These are phyloP conservation scores for Blastobotrys terrestris DNA, from an alignment of 805 yeast species.

Conservation along the genomic window DNA sequence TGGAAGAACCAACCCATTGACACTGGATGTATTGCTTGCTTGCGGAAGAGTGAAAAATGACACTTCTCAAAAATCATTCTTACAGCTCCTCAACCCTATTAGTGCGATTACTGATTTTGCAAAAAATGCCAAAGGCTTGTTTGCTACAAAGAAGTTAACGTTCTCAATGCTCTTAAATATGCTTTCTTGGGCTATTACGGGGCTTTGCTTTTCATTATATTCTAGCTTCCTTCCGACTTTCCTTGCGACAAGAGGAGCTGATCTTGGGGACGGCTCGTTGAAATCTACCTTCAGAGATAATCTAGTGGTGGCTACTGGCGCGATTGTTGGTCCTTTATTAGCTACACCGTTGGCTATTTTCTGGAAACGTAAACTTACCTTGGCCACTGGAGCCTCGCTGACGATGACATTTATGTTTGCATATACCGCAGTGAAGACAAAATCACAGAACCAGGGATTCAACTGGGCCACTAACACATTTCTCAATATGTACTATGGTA, in stretches of 20 bases:
- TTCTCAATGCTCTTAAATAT: slow-evolving; percentile 1
- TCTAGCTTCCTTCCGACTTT: slow-evolving; percentile 48
- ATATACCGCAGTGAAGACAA: slow-evolving; percentile 53
- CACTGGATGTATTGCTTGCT: slow-evolving; percentile 41
- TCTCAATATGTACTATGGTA: slow-evolving; percentile 47
- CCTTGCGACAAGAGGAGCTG: slow-evolving; percentile 44
- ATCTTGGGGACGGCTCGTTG: slow-evolving; percentile 21
- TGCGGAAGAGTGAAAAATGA: slow-evolving; percentile 34
- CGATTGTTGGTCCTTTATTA: slow-evolving; percentile 46
- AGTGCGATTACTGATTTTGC: slow-evolving; percentile 23
- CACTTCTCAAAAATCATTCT: slow-evolving; percentile 13
- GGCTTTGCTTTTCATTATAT: slow-evolving; percentile 49
- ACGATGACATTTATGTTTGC: slow-evolving; percentile 54
- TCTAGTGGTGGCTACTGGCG: slow-evolving; percentile 38
- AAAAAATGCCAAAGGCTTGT: slow-evolving; percentile 40
- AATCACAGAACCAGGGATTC: slow-evolving; percentile 46
- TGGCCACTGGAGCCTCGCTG: slow-evolving; percentile 43
- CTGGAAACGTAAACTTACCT: slow-evolving; percentile 46
- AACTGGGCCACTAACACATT: slow-evolving; percentile 43
- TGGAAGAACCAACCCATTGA: slow-evolving; percentile 35
- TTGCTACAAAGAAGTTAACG: slow-evolving; percentile 39
- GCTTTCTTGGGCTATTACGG: slow-evolving; percentile 50
- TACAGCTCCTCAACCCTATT: slow-evolving; percentile 7
- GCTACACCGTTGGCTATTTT: slow-evolving; percentile 27
- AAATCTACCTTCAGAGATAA: slow-evolving; percentile 19